phyloP scores from a whole-genome alignment of 345 rosid species.

The Mangifera indica region DNA sequence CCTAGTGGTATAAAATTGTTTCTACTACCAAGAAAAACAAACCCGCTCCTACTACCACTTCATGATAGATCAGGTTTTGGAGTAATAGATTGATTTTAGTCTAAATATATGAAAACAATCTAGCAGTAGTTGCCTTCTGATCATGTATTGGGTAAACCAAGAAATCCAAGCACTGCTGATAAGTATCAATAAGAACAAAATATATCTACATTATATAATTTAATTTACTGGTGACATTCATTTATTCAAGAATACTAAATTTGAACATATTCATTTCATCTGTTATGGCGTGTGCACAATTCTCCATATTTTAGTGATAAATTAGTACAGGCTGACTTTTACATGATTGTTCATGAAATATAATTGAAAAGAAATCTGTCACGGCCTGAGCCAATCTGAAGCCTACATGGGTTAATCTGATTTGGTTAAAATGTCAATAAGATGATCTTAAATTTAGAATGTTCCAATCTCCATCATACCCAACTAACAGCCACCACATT shows the following conservation, averaged over 20 bases:
- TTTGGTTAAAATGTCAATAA: not conserved
- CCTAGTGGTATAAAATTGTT: too few species aligned
- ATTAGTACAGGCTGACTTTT: not conserved
- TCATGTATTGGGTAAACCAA: too few species aligned
- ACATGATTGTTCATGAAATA: not conserved
- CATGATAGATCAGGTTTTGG: too few species aligned
- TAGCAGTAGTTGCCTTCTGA: too few species aligned
- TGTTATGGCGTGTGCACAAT: not conserved
- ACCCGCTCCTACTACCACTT: too few species aligned
- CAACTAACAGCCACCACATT: not conserved
- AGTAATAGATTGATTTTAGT: too few species aligned
- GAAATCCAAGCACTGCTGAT: too few species aligned
- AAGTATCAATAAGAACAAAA: too few species aligned
- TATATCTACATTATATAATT: too few species aligned
- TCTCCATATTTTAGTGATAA: not conserved
- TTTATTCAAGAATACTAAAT: not conserved
- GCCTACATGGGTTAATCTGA: not conserved
- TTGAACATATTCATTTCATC: not conserved
- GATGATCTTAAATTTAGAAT: not conserved
- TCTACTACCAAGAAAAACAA: too few species aligned
- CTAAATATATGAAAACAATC: too few species aligned
- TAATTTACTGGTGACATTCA: too few species aligned
- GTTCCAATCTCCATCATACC: not conserved
- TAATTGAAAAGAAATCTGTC: not conserved
- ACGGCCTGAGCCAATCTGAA: not conserved